Evolutionary conservation across 78 protist species (phyloP).

Genomic region (Salpingoeca rosetta): DNA sequence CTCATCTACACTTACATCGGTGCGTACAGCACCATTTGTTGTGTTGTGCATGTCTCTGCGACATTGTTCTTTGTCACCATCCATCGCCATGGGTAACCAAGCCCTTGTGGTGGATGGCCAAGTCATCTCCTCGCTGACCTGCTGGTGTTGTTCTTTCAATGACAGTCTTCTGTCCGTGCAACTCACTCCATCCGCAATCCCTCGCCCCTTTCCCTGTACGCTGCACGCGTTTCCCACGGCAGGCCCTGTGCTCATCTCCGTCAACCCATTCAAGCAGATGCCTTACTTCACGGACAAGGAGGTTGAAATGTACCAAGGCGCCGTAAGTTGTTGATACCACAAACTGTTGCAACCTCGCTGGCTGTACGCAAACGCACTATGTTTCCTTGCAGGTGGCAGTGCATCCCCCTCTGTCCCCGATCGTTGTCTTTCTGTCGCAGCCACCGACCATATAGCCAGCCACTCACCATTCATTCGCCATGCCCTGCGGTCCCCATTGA

Average conservation of each 20-base stretch:
- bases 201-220: too few relatives aligned
- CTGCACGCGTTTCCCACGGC: too few relatives aligned
- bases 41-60: too few relatives aligned
- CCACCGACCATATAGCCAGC: not conserved
- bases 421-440: not conserved
- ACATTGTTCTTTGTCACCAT: too few relatives aligned
- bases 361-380: not conserved
- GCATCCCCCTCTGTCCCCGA: not conserved
- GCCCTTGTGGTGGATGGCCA: too few relatives aligned
- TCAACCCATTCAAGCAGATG: constrained; percentile 77
- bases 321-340: not conserved
- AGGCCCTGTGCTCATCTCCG: constrained; percentile 76
- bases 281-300: constrained; percentile 13
- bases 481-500: constrained; percentile 15
- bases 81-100: too few relatives aligned
- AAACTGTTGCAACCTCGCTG: constrained; percentile 19
- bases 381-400: not conserved
- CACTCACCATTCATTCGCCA: not conserved
- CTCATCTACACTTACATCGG: constrained; percentile 75
- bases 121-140: too few relatives aligned
- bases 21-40: too few relatives aligned
- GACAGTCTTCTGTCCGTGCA: too few relatives aligned
- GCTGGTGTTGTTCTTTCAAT: too few relatives aligned
- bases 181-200: too few relatives aligned
- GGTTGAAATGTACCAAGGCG: constrained; percentile 32